Evolutionary conservation across 495 filamentous ascomycete species (phyloP).

Genomic region (Aspergillus coremiiformis): DNA sequence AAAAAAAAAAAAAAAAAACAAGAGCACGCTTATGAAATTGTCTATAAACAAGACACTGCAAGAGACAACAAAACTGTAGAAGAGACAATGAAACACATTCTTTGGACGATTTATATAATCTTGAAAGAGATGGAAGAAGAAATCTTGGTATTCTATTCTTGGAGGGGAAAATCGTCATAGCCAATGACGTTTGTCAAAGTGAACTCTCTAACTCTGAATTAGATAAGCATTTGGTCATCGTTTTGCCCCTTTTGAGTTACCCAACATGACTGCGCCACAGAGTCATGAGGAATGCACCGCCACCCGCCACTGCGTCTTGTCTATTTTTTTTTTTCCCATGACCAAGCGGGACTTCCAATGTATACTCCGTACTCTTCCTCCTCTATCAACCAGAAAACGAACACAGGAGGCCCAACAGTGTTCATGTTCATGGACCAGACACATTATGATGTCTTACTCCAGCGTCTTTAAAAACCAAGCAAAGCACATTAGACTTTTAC

Average conservation of each 20-base stretch:
- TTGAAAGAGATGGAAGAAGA: too few relatives aligned
- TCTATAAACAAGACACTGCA: neutral
- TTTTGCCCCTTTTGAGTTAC: neutral
- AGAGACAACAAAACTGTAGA: neutral
- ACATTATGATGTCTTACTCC: conserved; percentile 32
- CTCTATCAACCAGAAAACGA: too few relatives aligned
- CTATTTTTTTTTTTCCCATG: conserved; percentile 29
- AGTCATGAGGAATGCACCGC: neutral
- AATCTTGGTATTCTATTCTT: neutral
- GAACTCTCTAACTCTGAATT: neutral
- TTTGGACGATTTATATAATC: too few relatives aligned
- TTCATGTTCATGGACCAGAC: conserved; percentile 43
- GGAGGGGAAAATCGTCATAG: neutral
- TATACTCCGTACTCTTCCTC: too few relatives aligned
- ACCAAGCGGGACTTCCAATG: too few relatives aligned
- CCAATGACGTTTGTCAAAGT: neutral
- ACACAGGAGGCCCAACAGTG: neutral
- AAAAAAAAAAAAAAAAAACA: too few relatives aligned
- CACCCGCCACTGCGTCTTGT: conserved; percentile 32
- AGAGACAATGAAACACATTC: neutral
- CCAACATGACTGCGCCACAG: neutral
- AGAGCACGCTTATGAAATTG: too few relatives aligned
- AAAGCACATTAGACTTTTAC: conserved; percentile 37
- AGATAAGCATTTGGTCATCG: neutral
- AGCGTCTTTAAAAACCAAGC: conserved; percentile 13